These are phyloP conservation scores for Fusarium coicis DNA, from an alignment of 2,329 filamentous ascomycete species.

Conservation along the genomic window DNA sequence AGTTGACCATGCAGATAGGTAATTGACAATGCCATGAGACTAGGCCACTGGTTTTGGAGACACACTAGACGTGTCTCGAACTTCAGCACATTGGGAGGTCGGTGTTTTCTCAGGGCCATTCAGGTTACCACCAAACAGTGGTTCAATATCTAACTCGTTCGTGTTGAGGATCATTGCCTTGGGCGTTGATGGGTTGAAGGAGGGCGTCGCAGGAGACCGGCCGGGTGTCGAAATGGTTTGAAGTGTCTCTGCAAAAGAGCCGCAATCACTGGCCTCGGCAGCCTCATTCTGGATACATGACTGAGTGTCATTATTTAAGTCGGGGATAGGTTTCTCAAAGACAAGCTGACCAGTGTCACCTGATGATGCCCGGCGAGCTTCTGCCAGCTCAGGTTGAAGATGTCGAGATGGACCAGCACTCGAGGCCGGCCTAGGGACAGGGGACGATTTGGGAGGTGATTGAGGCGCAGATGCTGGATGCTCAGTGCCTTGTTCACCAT, in stretches of 20 bases:
- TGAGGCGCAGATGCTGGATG: not conserved
- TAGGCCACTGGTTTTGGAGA: not conserved
- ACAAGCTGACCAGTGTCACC: not conserved
- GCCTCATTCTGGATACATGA: constrained; percentile 12
- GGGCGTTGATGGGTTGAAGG: constrained; percentile 46
- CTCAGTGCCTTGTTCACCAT: not conserved
- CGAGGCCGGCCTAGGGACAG: not conserved
- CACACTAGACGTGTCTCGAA: not conserved
- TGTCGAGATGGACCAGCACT: not conserved
- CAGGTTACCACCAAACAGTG: not conserved
- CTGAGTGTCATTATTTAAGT: not conserved
- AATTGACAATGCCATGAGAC: not conserved
- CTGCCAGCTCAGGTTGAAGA: not conserved
- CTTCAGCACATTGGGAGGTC: not conserved
- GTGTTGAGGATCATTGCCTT: constrained; percentile 42
- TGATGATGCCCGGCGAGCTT: constrained; percentile 5
- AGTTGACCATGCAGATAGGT: not conserved
- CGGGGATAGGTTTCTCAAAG: not conserved
- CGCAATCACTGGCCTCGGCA: constrained; percentile 27
- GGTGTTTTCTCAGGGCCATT: not conserved
- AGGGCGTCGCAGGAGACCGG: constrained; percentile 31
- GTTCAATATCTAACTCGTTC: constrained; percentile 8
- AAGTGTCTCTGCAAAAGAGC: constrained; percentile 23
- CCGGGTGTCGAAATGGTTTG: constrained; percentile 22
- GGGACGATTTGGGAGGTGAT: not conserved